Base-by-base conservation (phyloP, 2,329 filamentous ascomycete genomes). In the Colletotrichum liaoningense region DNA sequence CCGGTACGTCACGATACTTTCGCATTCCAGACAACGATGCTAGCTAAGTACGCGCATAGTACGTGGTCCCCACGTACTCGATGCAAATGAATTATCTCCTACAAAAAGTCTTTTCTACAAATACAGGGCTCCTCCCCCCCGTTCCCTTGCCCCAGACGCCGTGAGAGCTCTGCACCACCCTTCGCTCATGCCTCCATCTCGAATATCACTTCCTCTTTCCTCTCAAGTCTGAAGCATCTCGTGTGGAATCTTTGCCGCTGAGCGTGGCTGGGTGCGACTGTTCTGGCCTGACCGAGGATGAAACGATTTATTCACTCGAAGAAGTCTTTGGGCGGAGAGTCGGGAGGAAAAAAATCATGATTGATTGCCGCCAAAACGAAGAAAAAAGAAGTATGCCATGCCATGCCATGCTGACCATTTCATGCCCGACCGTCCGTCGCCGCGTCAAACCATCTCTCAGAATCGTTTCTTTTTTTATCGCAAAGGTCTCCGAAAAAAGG, bases 21-120 rank as follows among this genome's bases (percentile, higher is more conserved):
- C 60, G 59, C 60, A 73, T 70, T 70, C 67, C 70, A 38, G 42
- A n/a, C 11, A 12, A 66, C 26, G 60, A 67, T 55, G 14, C 55
- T 49, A 19, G 4, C 49, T 33, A 33, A n/a, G n/a, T 30, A 16
- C n/a, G 57, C 5, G n/a, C 24, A 42, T 19, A 42, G 14, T 28
- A 58, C 30, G 35, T 67, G 19, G 9, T 28, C 19, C 67, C 28
- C 42, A 28, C 28, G 42, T 49, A 49, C 42, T 49, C 60, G 22
- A 57, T 60, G 55, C 56, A 63, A 66, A 66, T 66, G 67, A 70
- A 73, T 66, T 66, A 70, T 73, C 67, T 73, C 70, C 60, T 66
- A 57, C 60, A 62, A 35, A 65, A 33, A 62, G 46, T 73, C 60
- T 60, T 42, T 57, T 42, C 67, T 70, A 73, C 46, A 66, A 70